Evolutionary conservation across 768 basidiomycete species (phyloP).

Genomic region (Scleroderma bovista): DNA sequence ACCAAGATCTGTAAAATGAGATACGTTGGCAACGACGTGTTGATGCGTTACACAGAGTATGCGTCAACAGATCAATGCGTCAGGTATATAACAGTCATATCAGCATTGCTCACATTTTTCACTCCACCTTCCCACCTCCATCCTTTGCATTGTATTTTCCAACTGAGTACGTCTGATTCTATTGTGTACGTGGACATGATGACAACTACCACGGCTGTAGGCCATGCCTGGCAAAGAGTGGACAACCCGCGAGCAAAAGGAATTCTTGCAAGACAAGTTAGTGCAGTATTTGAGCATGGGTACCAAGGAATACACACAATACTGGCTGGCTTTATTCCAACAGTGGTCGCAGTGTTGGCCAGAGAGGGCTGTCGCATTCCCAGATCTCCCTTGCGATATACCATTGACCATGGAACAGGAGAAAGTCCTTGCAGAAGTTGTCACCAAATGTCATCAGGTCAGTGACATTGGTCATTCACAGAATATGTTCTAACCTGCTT

Average conservation of each 20-base stretch:
- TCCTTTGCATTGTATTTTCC: too few relatives aligned
- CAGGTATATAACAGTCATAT: too few relatives aligned
- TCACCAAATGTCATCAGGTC: not conserved
- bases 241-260: not conserved
- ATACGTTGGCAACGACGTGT: too few relatives aligned
- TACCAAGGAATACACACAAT: not conserved
- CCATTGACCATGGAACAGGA: not conserved
- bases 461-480: not conserved
- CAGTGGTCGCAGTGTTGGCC: not conserved
- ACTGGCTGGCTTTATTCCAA: not conserved
- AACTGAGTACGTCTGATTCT: too few relatives aligned
- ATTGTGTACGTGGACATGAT: too few relatives aligned
- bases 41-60: too few relatives aligned
- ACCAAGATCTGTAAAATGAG: too few relatives aligned
- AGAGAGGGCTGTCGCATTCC: not conserved
- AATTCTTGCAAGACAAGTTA: not conserved
- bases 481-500: not conserved
- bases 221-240: not conserved
- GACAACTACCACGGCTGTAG: too few relatives aligned
- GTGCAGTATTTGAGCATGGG: not conserved
- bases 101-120: too few relatives aligned
- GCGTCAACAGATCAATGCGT: too few relatives aligned
- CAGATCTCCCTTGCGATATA: not conserved
- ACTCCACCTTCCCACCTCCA: too few relatives aligned
- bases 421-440: not conserved